Evolutionary conservation across 139 green algal genomes (phyloP), one percentile per base, ranked within the genome.

Genomic region (Limnomonas spitsbergensis): DNA sequence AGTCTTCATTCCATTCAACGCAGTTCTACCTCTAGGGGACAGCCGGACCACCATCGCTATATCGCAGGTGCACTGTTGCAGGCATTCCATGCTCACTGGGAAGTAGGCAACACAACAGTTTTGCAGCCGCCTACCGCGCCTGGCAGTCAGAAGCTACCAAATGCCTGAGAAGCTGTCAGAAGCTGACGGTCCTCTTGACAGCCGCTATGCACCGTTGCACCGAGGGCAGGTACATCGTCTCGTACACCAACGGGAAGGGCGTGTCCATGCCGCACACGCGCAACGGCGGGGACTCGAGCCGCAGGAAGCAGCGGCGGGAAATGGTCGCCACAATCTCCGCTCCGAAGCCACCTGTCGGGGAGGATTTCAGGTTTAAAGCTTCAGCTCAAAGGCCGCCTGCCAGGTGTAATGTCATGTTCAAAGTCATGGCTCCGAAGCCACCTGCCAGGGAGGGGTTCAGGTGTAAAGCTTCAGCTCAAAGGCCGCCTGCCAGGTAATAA

Each of bases 231-330:
- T 97, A 97, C 32, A 93, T 38, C 20, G 86, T 81, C 84, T 97
- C 90, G 72, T 82, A 90, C 26, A 96, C 83, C 7, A 96, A 82
- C 1, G 94, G 94, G 77, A 98, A 98, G 27, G 94, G 94, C 1
- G 91, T 98, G 87, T 98, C 94, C 29, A 89, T 84, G 37, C 94
- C 94, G 68, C 88, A 93, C 6, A 98, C 89, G 2, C 92, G 85
- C 68, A 82, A 38, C 0, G 92, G 92, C 27, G 92, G 92, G 1
- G 90, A 82, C 84, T 97, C 88, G 24, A 97, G 80, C 3, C 81
- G 77, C 24, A 86, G 81, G 79, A 96, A 96, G 81, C 90, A 94
- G 2, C 81, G 66, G 4, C 47, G 24, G 14, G 86, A 77, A n/a
- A 97, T 89, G 2, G 74, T 80, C 0, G 94, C 87, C 1, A 89